phyloP scores from a whole-genome alignment of 805 yeast genomes.

The Hemisphaericaspora nanyangensis region DNA sequence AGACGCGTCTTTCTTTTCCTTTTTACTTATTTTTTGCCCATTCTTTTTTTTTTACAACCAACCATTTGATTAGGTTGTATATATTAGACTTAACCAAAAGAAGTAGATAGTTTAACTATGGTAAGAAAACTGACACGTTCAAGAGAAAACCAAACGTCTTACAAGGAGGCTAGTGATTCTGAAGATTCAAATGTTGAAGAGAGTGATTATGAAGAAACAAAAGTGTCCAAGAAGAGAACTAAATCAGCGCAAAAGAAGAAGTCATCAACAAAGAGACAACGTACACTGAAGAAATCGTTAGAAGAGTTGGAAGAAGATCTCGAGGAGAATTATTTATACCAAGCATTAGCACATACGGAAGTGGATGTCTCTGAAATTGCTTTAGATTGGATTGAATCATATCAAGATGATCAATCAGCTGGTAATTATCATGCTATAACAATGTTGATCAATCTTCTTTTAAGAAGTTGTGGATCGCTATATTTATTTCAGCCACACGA shows the following conservation, averaged over 20 bases:
- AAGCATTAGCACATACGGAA: conserved; percentile 28
- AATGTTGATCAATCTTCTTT: conserved; percentile 61
- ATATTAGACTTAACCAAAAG: not conserved
- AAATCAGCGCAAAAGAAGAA: conserved; percentile 3
- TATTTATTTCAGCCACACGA: conserved; percentile 71
- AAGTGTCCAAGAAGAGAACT: conserved; percentile 4
- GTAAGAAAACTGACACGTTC: conserved; percentile 7
- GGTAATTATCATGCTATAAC: conserved; percentile 49
- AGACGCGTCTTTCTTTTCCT: conserved; percentile 1
- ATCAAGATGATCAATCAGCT: conserved; percentile 17
- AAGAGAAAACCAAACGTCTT: conserved; percentile 3
- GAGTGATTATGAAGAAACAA: conserved; percentile 12
- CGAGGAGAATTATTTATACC: conserved; percentile 28
- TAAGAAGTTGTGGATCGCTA: conserved; percentile 71
- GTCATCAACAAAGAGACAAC: conserved; percentile 7
- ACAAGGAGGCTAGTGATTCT: conserved; percentile 10
- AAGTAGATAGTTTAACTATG: conserved; percentile 2
- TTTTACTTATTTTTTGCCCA: too few relatives aligned
- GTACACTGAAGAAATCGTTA: conserved; percentile 1
- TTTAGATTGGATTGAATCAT: conserved; percentile 35
- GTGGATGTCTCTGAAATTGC: conserved; percentile 31
- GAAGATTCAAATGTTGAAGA: conserved; percentile 9
- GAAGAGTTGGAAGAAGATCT: conserved; percentile 16
- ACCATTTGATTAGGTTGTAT: not conserved
- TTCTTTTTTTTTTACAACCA: not conserved